These are phyloP conservation scores for Zopfochytrium polystomum DNA, from an alignment of 371 early-diverging fungal genomes.

Conservation along the genomic window DNA sequence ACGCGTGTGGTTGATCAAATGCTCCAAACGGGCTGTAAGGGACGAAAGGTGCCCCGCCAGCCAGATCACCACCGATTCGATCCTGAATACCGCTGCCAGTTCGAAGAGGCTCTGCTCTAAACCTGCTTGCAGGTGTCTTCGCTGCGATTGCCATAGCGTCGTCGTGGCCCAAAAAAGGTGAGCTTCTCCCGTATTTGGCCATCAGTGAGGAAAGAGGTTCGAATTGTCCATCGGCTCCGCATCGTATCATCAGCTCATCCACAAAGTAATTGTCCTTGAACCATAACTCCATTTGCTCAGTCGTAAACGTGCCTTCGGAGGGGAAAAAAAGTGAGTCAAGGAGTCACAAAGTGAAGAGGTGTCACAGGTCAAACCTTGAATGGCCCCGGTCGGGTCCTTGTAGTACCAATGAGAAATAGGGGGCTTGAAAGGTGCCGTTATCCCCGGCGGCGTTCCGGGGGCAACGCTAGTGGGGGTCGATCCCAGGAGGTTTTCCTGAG, in stretches of 20 bases:
- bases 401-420: slow-evolving; percentile 47
- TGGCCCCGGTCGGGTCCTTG: slow-evolving; percentile 42
- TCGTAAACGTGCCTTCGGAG: slow-evolving; percentile 45
- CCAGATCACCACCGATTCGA: neutral
- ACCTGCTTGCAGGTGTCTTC: neutral
- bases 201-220: slow-evolving; percentile 41
- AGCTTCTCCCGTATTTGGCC: slow-evolving; percentile 33
- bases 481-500: neutral
- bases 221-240: slow-evolving; percentile 35
- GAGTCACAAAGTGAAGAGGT: neutral
- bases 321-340: neutral
- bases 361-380: slow-evolving; percentile 36
- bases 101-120: neutral
- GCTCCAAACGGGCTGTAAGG: slow-evolving; percentile 12
- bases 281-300: slow-evolving; percentile 55
- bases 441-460: neutral
- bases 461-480: neutral
- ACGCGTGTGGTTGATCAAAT: neutral
- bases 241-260: slow-evolving; percentile 42
- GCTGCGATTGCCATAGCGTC: slow-evolving; percentile 17
- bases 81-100: neutral
- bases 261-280: slow-evolving; percentile 42
- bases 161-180: slow-evolving; percentile 37
- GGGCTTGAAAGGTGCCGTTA: neutral
- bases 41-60: slow-evolving; percentile 1